Conservation (phyloP, 257 asterid genomes). For the Echites panduratus region DNA sequence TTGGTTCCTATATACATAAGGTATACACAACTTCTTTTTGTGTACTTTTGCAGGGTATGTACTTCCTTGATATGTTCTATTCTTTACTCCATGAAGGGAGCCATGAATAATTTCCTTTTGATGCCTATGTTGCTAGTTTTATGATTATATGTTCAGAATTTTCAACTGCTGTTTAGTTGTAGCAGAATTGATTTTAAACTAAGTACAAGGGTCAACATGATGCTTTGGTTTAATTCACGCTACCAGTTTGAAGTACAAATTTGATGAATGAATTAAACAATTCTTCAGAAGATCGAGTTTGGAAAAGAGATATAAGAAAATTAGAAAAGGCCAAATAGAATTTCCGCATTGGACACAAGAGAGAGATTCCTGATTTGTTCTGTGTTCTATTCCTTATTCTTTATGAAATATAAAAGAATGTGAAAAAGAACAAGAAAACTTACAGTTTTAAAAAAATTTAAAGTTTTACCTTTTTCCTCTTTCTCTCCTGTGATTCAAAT, state of each 20-base stretch:
- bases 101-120: background rate
- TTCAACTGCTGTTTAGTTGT: background rate
- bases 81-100: background rate
- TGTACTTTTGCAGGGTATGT: background rate
- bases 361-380: background rate
- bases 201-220: conserved; percentile 1
- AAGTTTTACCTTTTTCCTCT: background rate
- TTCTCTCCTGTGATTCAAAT: background rate
- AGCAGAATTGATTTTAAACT: background rate
- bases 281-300: background rate
- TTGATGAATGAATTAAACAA: background rate
- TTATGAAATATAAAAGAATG: background rate
- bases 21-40: conserved; percentile 32
- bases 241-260: background rate
- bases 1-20: conserved; percentile 88
- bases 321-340: background rate
- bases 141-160: background rate
- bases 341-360: background rate
- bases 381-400: background rate
- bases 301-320: background rate
- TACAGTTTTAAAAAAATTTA: background rate
- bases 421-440: background rate
- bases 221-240: background rate
- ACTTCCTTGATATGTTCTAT: background rate
- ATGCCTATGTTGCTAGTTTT: background rate